Conservation (phyloP, 331 rosid genomes). For the Malus hybrid region DNA sequence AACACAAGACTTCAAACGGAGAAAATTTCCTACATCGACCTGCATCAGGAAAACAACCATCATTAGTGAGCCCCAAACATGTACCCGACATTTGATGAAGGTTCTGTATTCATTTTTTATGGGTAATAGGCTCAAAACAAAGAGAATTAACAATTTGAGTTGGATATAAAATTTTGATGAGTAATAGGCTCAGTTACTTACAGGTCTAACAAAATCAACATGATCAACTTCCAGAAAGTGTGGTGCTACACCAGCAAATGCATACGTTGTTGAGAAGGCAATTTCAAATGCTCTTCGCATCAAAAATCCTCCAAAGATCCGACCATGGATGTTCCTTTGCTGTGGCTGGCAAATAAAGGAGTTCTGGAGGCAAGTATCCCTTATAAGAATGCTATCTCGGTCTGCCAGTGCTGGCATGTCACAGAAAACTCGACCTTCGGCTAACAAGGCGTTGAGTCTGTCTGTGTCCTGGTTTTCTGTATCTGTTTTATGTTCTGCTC, state of each 20-base stretch:
- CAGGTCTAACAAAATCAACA: conserved; percentile 88
- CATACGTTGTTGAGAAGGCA: conserved; percentile 83
- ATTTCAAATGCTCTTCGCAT: conserved; percentile 95
- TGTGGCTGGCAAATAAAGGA: conserved; percentile 94
- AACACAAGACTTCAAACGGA: conserved; percentile 81
- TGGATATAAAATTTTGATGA: neutral
- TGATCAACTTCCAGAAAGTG: conserved; percentile 91
- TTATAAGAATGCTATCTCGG: conserved; percentile 81
- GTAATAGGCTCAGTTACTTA: conserved; percentile 25
- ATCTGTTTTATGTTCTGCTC: conserved; percentile 29
- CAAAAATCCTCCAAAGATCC: conserved; percentile 89
- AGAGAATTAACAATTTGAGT: neutral
- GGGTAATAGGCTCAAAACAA: neutral
- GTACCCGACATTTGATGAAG: neutral
- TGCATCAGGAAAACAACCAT: conserved; percentile 20
- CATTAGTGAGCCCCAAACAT: too few species aligned
- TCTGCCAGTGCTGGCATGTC: conserved; percentile 97
- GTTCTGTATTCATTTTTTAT: neutral
- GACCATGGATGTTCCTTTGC: conserved; percentile 83
- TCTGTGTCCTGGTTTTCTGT: conserved; percentile 23
- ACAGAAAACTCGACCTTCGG: conserved; percentile 73
- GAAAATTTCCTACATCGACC: conserved; percentile 93
- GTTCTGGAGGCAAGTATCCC: conserved; percentile 71
- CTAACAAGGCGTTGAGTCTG: conserved; percentile 57
- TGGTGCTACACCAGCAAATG: conserved; percentile 82